phyloP scores from a whole-genome alignment of 768 basidiomycete species.

The Panaeolus cyanescens region DNA sequence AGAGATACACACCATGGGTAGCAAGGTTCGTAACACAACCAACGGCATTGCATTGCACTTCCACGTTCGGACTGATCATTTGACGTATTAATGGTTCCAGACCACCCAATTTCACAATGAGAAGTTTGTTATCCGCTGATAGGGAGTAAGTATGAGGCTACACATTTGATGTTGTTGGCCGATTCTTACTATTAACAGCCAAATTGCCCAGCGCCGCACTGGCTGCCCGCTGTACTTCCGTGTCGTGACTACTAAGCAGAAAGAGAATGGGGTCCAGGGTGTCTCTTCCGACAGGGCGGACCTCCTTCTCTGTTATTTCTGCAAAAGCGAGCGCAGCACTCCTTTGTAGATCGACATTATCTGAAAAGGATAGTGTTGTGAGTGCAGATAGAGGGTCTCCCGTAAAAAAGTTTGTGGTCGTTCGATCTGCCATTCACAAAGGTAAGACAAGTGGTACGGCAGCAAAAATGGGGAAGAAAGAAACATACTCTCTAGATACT shows the following conservation, averaged over 20 bases:
- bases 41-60: constrained; percentile 99
- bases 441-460: constrained; percentile 2
- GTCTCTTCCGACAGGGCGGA: constrained; percentile 93
- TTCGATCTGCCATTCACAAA: constrained; percentile 69
- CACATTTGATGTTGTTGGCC: neutral
- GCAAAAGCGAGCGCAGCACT: constrained; percentile 98
- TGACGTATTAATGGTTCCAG: constrained; percentile 97
- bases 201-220: constrained; percentile 97
- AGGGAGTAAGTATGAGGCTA: constrained; percentile 10
- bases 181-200: constrained; percentile 90
- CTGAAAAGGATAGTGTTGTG: constrained; percentile 96
- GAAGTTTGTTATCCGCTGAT: constrained; percentile 95
- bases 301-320: constrained; percentile 99
- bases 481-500: constrained; percentile 93
- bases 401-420: constrained; percentile 97
- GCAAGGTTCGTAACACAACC: constrained; percentile 99
- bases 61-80: constrained; percentile 98
- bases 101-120: constrained; percentile 97
- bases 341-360: constrained; percentile 98
- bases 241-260: constrained; percentile 95
- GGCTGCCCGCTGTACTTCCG: constrained; percentile 97
- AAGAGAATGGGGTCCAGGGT: constrained; percentile 98
- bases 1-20: constrained; percentile 77
- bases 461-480: neutral
- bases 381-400: constrained; percentile 91